Evolutionary conservation across 805 yeast species (phyloP).

Genomic region (Peterozyma toletana): DNA sequence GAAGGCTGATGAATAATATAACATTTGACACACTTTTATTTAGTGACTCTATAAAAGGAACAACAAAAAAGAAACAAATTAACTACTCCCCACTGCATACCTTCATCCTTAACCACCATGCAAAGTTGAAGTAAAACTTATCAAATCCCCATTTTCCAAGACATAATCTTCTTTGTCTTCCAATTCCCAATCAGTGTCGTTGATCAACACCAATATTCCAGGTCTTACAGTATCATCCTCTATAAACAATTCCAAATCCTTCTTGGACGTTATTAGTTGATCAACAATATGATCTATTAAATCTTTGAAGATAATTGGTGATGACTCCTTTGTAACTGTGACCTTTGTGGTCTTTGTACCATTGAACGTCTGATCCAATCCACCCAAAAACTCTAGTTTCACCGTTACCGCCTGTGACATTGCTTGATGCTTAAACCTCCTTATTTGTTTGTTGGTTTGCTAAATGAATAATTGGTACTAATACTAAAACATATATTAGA

Average conservation of each 20-base stretch:
- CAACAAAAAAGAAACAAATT: neutral
- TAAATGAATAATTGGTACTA: too few species aligned
- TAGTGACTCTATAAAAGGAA: too few species aligned
- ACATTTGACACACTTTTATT: too few species aligned
- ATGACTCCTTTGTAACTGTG: conserved; percentile 31
- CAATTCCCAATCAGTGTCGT: conserved; percentile 95
- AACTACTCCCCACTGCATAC: neutral
- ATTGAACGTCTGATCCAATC: conserved; percentile 73
- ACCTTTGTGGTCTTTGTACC: conserved; percentile 49
- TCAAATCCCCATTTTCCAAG: conserved; percentile 67
- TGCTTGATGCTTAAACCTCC: too few species aligned
- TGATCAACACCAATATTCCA: conserved; percentile 84
- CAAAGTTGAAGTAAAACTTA: conserved; percentile 85
- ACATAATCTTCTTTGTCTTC: conserved; percentile 82
- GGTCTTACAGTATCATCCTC: conserved; percentile 83
- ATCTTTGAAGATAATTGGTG: conserved; percentile 32
- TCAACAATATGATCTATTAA: conserved; percentile 48
- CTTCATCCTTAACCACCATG: conserved; percentile 70
- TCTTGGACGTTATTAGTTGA: conserved; percentile 49
- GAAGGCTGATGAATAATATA: too few species aligned
- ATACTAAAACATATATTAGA: too few species aligned
- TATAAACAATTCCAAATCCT: conserved; percentile 66
- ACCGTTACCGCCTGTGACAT: too few species aligned
- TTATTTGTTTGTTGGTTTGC: too few species aligned
- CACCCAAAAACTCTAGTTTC: conserved; percentile 38